Evolutionary conservation across 257 asterid species (phyloP).

Genomic region (Leptodermis oblonga): DNA sequence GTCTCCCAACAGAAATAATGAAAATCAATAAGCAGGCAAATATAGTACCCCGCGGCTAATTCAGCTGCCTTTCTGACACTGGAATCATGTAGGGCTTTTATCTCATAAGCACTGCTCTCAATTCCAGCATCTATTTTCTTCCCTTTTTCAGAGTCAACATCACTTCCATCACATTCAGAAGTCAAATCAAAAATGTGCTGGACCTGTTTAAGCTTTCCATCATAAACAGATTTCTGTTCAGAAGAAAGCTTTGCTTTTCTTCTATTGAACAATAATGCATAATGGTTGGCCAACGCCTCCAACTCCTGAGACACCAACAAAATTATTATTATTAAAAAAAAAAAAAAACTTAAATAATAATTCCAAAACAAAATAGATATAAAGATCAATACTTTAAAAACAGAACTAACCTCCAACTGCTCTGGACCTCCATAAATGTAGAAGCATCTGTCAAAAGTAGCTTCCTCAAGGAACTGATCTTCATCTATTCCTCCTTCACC

Average conservation of each 20-base stretch:
- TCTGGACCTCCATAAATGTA: constrained; percentile 99
- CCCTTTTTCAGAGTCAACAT: constrained; percentile 62
- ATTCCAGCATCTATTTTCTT: constrained; percentile 66
- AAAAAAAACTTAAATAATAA: constrained; percentile 17
- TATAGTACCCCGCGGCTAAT: constrained; percentile 85
- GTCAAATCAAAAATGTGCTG: constrained; percentile 66
- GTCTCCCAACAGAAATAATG: not conserved
- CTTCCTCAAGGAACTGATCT: constrained; percentile 79
- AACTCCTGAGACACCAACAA: constrained; percentile 54
- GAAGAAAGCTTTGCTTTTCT: constrained; percentile 80
- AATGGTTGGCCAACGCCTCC: constrained; percentile 93
- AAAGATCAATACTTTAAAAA: constrained; percentile 16
- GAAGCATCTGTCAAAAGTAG: constrained; percentile 89
- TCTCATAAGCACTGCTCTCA: constrained; percentile 53
- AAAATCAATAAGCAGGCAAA: not conserved
- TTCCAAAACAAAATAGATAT: constrained; percentile 9
- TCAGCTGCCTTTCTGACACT: constrained; percentile 96
- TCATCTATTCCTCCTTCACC: constrained; percentile 51
- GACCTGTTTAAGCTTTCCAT: constrained; percentile 86
- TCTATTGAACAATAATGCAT: constrained; percentile 71
- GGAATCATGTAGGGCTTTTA: constrained; percentile 68
- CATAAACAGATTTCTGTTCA: constrained; percentile 66
- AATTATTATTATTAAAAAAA: not conserved
- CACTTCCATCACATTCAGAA: constrained; percentile 59
- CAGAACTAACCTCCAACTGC: constrained; percentile 73